Evolutionary conservation across 371 early-diverging fungal species (phyloP), one percentile per base, ranked within the genome.

Genomic region (Lichtheimia ramosa): DNA sequence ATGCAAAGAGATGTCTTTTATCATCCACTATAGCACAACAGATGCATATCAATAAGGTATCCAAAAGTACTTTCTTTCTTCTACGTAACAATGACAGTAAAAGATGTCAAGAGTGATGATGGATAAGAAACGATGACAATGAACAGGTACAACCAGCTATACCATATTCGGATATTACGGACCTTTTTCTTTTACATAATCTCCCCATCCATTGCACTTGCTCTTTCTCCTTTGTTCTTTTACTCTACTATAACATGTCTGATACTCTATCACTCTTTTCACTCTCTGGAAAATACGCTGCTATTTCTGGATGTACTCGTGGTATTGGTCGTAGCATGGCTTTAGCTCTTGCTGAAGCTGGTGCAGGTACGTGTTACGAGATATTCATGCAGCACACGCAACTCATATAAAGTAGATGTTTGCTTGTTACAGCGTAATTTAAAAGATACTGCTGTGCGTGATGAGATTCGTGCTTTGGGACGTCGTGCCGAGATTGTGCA

Each of bases 291-390:
- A 69, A 69, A 46, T 42, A 56, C n/a, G 71, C 69, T 48, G 69
- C 65, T 27, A 56, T 69, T 23, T 48, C 65, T 23, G 74, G 74
- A 16, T 62, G 68, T 23, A 71, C 71, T 18, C 64, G 69, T 24
- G 71, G 74, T 50, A 70, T 71, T 58, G 71, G 71, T 3, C 48
- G 52, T 10, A 51, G 59, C 16, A 71, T 74, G 74, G 64, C 71
- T 2, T 27, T 68, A n/a, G 66, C 61, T 5, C 55, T 74, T 3
- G 71, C 74, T 23, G 66, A 74, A 53, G 69, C 69, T 16, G 69
- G 74, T 42, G 74, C 71, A 53, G 74, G 71, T 68, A 70, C 58
- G 53, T 25, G 1, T 34, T 6, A 8, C 34, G 34, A 8, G 34
- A 34, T 34, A 10, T 34, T 34, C 34, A 34, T 34, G 34, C 34